A percentile compares a stretch with the other conserved stretches of the same genome.
Conservation (phyloP, 164 flowering plant species). For the Warburgia ugandensis region DNA sequence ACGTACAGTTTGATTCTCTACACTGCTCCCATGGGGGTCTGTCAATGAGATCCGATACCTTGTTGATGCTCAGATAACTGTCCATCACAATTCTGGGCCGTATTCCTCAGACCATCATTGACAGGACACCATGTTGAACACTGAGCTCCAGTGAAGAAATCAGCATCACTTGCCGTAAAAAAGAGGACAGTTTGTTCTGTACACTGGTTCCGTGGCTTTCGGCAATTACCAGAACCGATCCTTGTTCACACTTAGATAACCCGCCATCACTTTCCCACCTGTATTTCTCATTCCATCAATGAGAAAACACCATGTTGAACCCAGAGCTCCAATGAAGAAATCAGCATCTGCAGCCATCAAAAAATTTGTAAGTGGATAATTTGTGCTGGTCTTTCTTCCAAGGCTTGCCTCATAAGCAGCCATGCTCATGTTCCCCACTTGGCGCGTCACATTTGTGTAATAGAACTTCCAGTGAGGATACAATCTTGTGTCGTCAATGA, state of each 20-base stretch:
- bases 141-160: too few species aligned
- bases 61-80: too few species aligned
- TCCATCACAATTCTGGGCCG: too few species aligned
- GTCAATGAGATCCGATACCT: too few species aligned
- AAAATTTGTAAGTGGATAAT: conserved; percentile 68
- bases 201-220: neutral
- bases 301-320: conserved; percentile 95
- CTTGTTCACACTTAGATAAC: conserved; percentile 71
- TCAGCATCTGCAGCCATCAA: conserved; percentile 73
- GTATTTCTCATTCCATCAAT: conserved; percentile 97
- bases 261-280: conserved; percentile 77
- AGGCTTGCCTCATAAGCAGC: conserved; percentile 83
- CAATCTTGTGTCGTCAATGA: conserved; percentile 50
- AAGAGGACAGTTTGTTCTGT: too few species aligned
- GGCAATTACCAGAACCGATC: conserved; percentile 60
- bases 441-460: conserved; percentile 78
- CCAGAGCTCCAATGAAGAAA: conserved; percentile 88
- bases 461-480: conserved; percentile 69
- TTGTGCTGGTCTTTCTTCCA: conserved; percentile 78
- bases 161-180: too few species aligned
- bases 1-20: neutral
- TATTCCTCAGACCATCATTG: too few species aligned
- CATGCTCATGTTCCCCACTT: conserved; percentile 74
- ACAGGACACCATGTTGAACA: too few species aligned
- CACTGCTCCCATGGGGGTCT: too few species aligned